Base-by-base conservation (phyloP, 2,329 filamentous ascomycete species). In the Talaromyces islandicus region DNA sequence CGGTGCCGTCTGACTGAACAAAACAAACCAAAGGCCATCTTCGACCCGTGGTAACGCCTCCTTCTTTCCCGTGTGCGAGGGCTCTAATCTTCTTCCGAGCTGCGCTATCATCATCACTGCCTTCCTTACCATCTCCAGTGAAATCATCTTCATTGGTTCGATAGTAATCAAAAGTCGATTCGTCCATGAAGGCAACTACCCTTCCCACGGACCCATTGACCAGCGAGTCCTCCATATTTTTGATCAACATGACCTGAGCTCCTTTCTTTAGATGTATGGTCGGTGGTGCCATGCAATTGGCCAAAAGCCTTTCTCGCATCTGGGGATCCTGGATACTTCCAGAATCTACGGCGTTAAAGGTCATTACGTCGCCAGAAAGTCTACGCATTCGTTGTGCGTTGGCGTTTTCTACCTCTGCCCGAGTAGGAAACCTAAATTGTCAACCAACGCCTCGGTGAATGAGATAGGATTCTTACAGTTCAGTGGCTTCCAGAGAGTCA, bases 211-310 rank as follows among this genome's bases (percentile, higher is more conserved):
- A 96, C 4, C 94, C 94, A 70, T 99, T 99, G 66, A 97, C 94
- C 0, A 99, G 82, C 0, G 85, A 88, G 43, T 96, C 91, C 70
- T 99, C 94, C 77, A 97, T 88, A 68, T 99, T 99, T 75, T 99
- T 99, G 81, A 99, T 97, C n/a, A 99, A 80, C 94, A 99, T 99
- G 51, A 99, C 95, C 71, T 99, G 95, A 0, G 94, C 91, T 10
- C 92, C 91, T 64, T 94, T 88, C 74, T 97, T 97, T 30, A 99
- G 77, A 35, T 89, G 85, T 21, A 99, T 84, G 0, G 76, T 71
- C 67, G 88, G 88, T 0, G 94, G 92, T 0, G 94, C 92, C 90
- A 99, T 97, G 85, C 95, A 96, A 70, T 93, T 96, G 6, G 84
- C 75, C 6, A 99, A 80, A 0, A 97, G 75, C 70, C 87, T 92